Conservation (phyloP, 805 yeast species). For the Brettanomyces nanus region DNA sequence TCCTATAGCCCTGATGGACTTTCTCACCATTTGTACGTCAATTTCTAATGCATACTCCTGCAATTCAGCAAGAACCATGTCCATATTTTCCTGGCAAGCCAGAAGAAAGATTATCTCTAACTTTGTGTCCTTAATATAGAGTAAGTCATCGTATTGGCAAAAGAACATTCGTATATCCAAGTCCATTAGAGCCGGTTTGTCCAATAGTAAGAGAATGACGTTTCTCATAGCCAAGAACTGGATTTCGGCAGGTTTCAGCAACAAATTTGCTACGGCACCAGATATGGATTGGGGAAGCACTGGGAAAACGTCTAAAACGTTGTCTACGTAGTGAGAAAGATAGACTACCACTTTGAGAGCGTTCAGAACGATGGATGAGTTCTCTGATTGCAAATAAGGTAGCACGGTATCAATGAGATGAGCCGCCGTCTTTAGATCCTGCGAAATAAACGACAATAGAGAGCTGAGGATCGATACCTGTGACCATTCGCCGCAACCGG, state of each 20-base stretch:
- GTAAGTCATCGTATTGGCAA: constrained; percentile 77
- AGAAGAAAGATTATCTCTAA: constrained; percentile 76
- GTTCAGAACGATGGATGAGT: constrained; percentile 73
- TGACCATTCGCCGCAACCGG: constrained; percentile 60
- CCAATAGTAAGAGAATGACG: constrained; percentile 62
- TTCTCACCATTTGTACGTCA: constrained; percentile 78
- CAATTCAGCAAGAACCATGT: constrained; percentile 60
- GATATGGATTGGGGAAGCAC: constrained; percentile 51
- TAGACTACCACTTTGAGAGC: constrained; percentile 67
- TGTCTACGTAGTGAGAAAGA: constrained; percentile 59
- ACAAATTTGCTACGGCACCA: constrained; percentile 55
- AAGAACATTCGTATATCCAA: constrained; percentile 76
- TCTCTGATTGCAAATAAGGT: constrained; percentile 73
- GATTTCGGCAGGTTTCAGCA: constrained; percentile 72
- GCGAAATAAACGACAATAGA: constrained; percentile 64
- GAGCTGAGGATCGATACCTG: constrained; percentile 61
- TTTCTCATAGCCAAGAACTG: constrained; percentile 80
- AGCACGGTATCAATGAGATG: constrained; percentile 51
- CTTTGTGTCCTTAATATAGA: constrained; percentile 83
- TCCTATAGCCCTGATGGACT: constrained; percentile 85
- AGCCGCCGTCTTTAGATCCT: constrained; percentile 51
- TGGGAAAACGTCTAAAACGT: constrained; percentile 48
- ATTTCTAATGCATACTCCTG: constrained; percentile 84
- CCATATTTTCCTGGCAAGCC: constrained; percentile 57
- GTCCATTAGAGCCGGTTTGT: constrained; percentile 49